Evolutionary conservation across 1,284 basidiomycete genomes (phyloP).

Genomic region (Entoloma clypeatum): DNA sequence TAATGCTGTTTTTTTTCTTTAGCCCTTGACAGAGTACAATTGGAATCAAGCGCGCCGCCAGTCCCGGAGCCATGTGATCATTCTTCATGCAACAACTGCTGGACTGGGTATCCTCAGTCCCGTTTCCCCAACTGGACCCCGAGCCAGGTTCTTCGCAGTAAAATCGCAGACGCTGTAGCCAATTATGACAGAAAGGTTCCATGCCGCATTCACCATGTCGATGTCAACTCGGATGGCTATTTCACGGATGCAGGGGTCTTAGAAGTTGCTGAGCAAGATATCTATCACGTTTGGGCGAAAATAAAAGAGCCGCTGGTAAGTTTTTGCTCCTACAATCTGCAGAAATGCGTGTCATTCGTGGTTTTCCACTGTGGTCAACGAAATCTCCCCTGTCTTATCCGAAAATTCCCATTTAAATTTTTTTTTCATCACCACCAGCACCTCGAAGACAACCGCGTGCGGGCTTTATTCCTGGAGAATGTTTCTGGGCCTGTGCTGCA

Average conservation of each 20-base stretch:
- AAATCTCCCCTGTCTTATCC: too few relatives aligned
- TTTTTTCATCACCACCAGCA: too few relatives aligned
- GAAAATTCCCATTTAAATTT: too few relatives aligned
- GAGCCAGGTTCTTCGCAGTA: conserved; percentile 37
- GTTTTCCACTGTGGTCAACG: too few relatives aligned
- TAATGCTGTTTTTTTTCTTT: conserved; percentile 3
- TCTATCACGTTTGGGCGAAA: conserved; percentile 32
- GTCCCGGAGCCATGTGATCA: conserved; percentile 38
- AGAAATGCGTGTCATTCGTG: too few relatives aligned
- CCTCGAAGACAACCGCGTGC: too few relatives aligned
- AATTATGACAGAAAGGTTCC: conserved; percentile 22
- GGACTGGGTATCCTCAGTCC: conserved; percentile 44
- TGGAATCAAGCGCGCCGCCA: conserved; percentile 31
- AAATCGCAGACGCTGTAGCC: conserved; percentile 31
- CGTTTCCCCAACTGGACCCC: conserved; percentile 51
- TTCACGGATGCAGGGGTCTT: conserved; percentile 29
- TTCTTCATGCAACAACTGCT: conserved; percentile 31
- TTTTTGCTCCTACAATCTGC: conserved; percentile 25
- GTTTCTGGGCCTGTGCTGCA: too few relatives aligned
- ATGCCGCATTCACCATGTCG: conserved; percentile 34
- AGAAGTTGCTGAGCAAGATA: conserved; percentile 18
- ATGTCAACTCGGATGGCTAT: conserved; percentile 32
- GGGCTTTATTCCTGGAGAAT: too few relatives aligned
- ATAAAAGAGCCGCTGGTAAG: conserved; percentile 27
- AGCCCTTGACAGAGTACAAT: conserved; percentile 22